These are phyloP conservation scores for Claviceps pusilla DNA, from an alignment of 2,329 filamentous ascomycete species.

Conservation along the genomic window DNA sequence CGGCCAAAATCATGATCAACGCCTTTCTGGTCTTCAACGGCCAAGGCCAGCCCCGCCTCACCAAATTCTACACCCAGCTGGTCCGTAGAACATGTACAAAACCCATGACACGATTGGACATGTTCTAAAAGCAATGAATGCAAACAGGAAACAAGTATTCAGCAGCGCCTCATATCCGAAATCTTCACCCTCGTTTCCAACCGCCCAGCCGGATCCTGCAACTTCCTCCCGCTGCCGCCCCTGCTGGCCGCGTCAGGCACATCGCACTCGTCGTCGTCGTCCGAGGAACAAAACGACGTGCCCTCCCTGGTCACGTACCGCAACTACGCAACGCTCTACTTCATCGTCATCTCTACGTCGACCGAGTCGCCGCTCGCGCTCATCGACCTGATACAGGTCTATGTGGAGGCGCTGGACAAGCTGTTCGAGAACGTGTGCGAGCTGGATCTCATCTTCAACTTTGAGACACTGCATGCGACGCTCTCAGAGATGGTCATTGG, in stretches of 20 bases:
- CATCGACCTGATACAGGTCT: slow-evolving; percentile 94
- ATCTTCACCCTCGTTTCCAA: slow-evolving; percentile 94
- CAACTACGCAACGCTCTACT: slow-evolving; percentile 95
- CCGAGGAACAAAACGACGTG: slow-evolving; percentile 66
- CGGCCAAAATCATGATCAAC: slow-evolving; percentile 64
- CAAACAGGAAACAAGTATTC: slow-evolving; percentile 79
- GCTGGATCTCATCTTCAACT: slow-evolving; percentile 96
- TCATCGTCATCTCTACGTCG: slow-evolving; percentile 93
- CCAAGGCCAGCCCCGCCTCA: slow-evolving; percentile 87
- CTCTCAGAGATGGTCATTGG: slow-evolving; percentile 90
- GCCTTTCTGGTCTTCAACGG: slow-evolving; percentile 98
- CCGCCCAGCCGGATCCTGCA: slow-evolving; percentile 81
- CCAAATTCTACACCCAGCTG: slow-evolving; percentile 97
- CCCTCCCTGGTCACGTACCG: slow-evolving; percentile 95
- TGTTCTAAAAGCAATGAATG: neutral
- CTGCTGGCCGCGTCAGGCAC: slow-evolving; percentile 49
- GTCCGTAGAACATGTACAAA: slow-evolving; percentile 26
- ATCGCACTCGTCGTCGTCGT: slow-evolving; percentile 41
- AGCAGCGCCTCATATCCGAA: slow-evolving; percentile 90
- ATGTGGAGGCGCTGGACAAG: slow-evolving; percentile 86
- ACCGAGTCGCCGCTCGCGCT: slow-evolving; percentile 91
- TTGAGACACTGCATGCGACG: slow-evolving; percentile 85
- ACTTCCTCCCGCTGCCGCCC: slow-evolving; percentile 74
- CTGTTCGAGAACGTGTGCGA: slow-evolving; percentile 98
- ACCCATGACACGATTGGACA: neutral